Percentiles rank a stretch among this genome's conserved stretches.
Conservation (phyloP, 768 basidiomycete genomes). For the Boletus rubroflammeus region DNA sequence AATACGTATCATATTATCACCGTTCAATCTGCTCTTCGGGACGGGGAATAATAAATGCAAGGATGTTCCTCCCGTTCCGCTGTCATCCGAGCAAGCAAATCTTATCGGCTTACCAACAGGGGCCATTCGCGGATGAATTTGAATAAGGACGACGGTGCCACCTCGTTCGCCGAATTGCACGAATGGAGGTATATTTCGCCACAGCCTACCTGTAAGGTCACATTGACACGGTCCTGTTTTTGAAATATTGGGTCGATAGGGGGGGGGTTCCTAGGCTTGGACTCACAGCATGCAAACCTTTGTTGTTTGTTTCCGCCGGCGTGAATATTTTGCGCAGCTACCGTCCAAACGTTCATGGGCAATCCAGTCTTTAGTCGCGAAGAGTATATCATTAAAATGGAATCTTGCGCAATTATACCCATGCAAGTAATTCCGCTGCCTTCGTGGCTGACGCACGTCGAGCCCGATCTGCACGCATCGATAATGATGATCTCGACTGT, state of each 20-base stretch:
- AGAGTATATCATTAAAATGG: neutral
- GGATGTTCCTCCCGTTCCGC: neutral
- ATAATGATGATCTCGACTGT: neutral
- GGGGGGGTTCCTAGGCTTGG: neutral
- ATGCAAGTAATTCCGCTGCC: neutral
- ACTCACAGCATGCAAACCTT: neutral
- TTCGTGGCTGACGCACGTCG: neutral
- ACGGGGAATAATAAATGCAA: neutral
- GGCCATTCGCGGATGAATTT: neutral
- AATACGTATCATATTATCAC: neutral
- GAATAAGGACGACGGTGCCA: neutral
- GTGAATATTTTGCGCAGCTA: too few species aligned
- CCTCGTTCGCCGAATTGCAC: too few species aligned
- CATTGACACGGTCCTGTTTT: neutral
- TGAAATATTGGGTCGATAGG: neutral
- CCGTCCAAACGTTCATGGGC: too few species aligned
- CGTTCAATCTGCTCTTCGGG: neutral
- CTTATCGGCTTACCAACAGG: too few species aligned
- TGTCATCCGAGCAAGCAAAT: neutral
- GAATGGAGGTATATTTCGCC: neutral
- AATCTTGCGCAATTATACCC: neutral
- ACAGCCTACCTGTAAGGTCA: neutral
- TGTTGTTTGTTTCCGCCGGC: too few species aligned
- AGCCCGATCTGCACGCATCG: neutral
- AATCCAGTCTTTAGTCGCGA: neutral